A percentile compares a stretch with the other conserved stretches of the same genome.
Evolutionary conservation across 2,329 filamentous ascomycete genomes (phyloP).

Genomic region (Diaporthe citriasiana): DNA sequence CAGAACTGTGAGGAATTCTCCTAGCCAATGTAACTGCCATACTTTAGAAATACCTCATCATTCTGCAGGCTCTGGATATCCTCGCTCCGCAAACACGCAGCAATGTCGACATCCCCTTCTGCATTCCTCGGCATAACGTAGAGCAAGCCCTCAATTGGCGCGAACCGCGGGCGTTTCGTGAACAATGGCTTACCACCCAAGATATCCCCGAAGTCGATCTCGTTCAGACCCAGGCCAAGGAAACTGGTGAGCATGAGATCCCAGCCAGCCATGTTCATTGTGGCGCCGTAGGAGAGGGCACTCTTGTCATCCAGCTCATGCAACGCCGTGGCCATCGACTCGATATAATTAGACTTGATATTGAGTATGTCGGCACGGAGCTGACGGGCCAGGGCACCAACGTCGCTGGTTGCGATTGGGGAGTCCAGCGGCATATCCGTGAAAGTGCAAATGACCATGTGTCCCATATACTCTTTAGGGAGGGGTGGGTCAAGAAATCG

Average conservation of each 20-base stretch:
- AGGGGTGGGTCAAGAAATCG: slow-evolving; percentile 29
- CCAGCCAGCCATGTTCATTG: slow-evolving; percentile 25
- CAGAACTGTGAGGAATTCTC: neutral
- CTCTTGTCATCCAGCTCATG: slow-evolving; percentile 36
- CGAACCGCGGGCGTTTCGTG: slow-evolving; percentile 31
- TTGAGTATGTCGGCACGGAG: slow-evolving; percentile 28
- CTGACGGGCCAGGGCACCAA: slow-evolving; percentile 20
- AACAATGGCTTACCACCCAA: slow-evolving; percentile 35
- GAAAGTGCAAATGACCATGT: slow-evolving; percentile 30
- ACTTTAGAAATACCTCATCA: slow-evolving; percentile 30
- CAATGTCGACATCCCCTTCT: slow-evolving; percentile 29
- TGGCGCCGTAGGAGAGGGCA: slow-evolving; percentile 21
- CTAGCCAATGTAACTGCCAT: slow-evolving; percentile 35
- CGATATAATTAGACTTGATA: slow-evolving; percentile 26
- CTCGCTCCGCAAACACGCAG: slow-evolving; percentile 27
- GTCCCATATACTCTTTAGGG: slow-evolving; percentile 32
- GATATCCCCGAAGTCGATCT: slow-evolving; percentile 29
- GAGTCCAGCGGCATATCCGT: slow-evolving; percentile 27
- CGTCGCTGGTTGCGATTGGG: neutral
- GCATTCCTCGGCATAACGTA: slow-evolving; percentile 38
- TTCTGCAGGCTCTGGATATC: slow-evolving; percentile 28
- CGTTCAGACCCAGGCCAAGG: slow-evolving; percentile 18
- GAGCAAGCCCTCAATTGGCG: slow-evolving; percentile 31
- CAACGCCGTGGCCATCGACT: slow-evolving; percentile 37
- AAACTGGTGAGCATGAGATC: slow-evolving; percentile 38